Base-by-base conservation (phyloP, 2,329 filamentous ascomycete genomes). In the Gnomoniopsis smithogilvyi region DNA sequence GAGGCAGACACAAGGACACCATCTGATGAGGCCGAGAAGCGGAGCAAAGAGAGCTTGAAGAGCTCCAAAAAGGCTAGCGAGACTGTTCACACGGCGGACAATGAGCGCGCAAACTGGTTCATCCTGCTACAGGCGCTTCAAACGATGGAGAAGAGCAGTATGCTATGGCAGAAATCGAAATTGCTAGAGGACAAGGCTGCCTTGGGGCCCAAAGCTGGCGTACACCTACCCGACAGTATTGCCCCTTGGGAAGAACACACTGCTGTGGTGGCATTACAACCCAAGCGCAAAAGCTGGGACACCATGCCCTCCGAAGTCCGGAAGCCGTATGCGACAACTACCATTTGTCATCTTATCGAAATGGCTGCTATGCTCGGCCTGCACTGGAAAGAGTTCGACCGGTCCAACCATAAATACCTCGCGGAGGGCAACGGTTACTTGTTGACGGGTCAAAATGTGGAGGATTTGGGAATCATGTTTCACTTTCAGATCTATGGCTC, bases 311-410 rank as follows among this genome's bases (percentile, higher is more conserved):
- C 71, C 1, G 71, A 72, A 34, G 67, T 82, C 52, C 74, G 72
- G 38, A 78, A 78, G 38, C 80, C 80, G 0, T 83, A 81, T 52
- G 80, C 79, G 2, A 83, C 78, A 0, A 82, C 78, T 0, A 80
- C 80, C n/a, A 80, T 84, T 61, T 82, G 77, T 56, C 81, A 84
- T 63, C 67, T 83, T 3, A 69, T 84, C 33, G 81, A 84, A 71
- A 78, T 84, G 60, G 74, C 80, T 26, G 79, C 79, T 4, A 77
- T 80, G 59, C 70, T 84, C 17, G 81, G 83, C 8, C 74, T 86
- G 8, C 78, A 86, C 68, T 86, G 83, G 83, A 82, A 80, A 62
- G 79, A 81, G 56, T 85, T 85, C 63, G 79, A 84, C 64, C 74
- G 80, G 36, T 76, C 69, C 10, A 70, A 69, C 14, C 79, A 83